Percentiles rank a stretch among this genome's conserved stretches.
Evolutionary conservation across 805 yeast species (phyloP).

Genomic region (Yarrowia deformans): DNA sequence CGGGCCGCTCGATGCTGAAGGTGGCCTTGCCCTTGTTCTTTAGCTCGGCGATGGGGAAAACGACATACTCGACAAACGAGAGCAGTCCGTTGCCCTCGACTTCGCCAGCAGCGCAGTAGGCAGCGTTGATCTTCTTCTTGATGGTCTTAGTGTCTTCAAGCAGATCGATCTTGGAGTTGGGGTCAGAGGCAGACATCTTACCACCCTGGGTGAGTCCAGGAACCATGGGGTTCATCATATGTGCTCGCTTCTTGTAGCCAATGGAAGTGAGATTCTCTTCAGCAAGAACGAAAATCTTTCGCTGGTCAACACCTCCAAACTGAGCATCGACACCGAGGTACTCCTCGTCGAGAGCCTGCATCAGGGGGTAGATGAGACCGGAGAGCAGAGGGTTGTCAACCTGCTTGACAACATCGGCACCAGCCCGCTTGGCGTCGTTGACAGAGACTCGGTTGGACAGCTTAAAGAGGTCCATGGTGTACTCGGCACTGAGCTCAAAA

Average conservation of each 20-base stretch:
- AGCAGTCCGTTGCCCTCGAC: constrained; percentile 90
- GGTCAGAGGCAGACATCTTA: constrained; percentile 98
- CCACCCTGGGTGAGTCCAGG: constrained; percentile 97
- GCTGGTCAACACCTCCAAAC: constrained; percentile 99
- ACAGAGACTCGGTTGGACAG: constrained; percentile 85
- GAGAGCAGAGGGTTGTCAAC: constrained; percentile 91
- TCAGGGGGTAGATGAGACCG: constrained; percentile 94
- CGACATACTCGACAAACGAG: constrained; percentile 82
- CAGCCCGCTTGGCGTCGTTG: constrained; percentile 98
- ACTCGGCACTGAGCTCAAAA: constrained; percentile 80
- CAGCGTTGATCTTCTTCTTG: constrained; percentile 88
- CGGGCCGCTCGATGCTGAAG: constrained; percentile 88
- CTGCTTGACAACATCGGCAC: constrained; percentile 99
- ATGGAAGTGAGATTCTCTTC: constrained; percentile 87
- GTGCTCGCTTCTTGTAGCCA: constrained; percentile 97
- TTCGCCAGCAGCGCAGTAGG: constrained; percentile 95
- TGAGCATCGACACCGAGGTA: constrained; percentile 88
- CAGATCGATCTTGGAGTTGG: constrained; percentile 94
- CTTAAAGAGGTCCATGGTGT: constrained; percentile 88
- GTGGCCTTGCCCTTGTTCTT: constrained; percentile 62
- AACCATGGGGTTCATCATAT: constrained; percentile 98
- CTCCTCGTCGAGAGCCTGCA: constrained; percentile 98
- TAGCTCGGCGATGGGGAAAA: constrained; percentile 85
- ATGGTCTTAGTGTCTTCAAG: constrained; percentile 88
- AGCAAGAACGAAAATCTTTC: constrained; percentile 95